Percentiles rank a stretch among this genome's conserved stretches.
These are phyloP conservation scores for Brasilioporus rufonigricans DNA, from an alignment of 768 basidiomycete species.

Conservation along the genomic window DNA sequence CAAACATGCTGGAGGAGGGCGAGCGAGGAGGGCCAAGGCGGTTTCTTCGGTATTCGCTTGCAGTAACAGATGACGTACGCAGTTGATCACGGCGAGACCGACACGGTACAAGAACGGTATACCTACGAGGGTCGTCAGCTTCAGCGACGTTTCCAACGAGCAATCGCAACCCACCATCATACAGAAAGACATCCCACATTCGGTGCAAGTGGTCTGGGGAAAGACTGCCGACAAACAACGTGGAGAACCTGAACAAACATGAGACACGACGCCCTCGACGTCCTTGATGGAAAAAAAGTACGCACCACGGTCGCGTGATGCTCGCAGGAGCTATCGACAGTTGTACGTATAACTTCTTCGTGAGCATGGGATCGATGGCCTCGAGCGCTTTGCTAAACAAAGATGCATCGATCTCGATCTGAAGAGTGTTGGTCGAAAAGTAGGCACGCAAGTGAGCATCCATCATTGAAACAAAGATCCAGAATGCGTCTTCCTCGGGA, in stretches of 20 bases:
- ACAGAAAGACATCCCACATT: conserved; percentile 82
- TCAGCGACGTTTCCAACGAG: not conserved
- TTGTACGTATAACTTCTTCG: conserved; percentile 66
- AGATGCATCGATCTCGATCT: conserved; percentile 74
- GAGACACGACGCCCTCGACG: not conserved
- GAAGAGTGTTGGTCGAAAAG: conserved; percentile 57
- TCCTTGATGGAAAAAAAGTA: not conserved
- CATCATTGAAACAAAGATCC: conserved; percentile 88
- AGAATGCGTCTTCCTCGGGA: conserved; percentile 88
- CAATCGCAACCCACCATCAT: conserved; percentile 56
- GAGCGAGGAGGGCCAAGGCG: conserved; percentile 48
- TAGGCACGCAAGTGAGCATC: conserved; percentile 78
- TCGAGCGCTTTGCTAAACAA: conserved; percentile 74
- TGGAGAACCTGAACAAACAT: conserved; percentile 55
- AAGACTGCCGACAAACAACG: conserved; percentile 65
- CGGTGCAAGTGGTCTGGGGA: conserved; percentile 65
- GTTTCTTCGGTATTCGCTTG: conserved; percentile 46
- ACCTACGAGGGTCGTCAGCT: conserved; percentile 41
- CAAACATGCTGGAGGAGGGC: conserved; percentile 50
- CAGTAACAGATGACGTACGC: conserved; percentile 58
- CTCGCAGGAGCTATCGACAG: conserved; percentile 55
- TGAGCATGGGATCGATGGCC: conserved; percentile 50
- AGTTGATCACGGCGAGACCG: conserved; percentile 61
- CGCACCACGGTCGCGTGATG: conserved; percentile 65
- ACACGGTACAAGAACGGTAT: conserved; percentile 73